A percentile compares a stretch with the other conserved stretches of the same genome.
Evolutionary conservation across 2,329 filamentous ascomycete genomes (phyloP).

Genomic region (Colletotrichum tropicale): DNA sequence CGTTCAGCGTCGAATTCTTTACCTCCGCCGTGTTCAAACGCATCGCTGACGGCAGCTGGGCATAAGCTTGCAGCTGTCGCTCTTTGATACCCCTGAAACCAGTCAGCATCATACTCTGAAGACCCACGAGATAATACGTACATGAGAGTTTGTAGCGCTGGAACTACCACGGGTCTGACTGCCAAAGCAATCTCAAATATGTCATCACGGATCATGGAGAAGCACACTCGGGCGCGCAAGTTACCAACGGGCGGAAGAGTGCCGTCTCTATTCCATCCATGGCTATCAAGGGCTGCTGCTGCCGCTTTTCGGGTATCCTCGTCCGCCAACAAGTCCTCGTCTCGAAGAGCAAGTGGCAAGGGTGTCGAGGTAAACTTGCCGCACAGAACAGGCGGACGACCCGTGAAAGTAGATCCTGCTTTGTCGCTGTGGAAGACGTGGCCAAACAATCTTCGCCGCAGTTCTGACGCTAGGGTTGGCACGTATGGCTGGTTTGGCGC

Average conservation of each 20-base stretch:
- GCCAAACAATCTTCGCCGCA: neutral
- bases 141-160: neutral
- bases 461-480: neutral
- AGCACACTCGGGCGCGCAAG: neutral
- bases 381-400: neutral
- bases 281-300: neutral
- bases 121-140: neutral
- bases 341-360: neutral
- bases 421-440: neutral
- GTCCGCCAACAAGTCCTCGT: neutral
- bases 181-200: neutral
- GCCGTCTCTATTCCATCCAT: neutral
- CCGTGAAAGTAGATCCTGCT: neutral
- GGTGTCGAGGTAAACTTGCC: neutral
- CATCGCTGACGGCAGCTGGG: neutral
- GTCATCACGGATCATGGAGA: neutral
- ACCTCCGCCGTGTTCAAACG: neutral
- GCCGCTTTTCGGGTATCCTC: neutral
- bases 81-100: neutral
- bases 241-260: rapidly evolving
- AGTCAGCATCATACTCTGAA: neutral
- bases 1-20: neutral
- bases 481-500: neutral
- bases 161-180: neutral
- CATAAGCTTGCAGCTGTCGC: neutral